Base-by-base conservation (phyloP, 139 green algal genomes). In the Tetradesmus obliquus region DNA sequence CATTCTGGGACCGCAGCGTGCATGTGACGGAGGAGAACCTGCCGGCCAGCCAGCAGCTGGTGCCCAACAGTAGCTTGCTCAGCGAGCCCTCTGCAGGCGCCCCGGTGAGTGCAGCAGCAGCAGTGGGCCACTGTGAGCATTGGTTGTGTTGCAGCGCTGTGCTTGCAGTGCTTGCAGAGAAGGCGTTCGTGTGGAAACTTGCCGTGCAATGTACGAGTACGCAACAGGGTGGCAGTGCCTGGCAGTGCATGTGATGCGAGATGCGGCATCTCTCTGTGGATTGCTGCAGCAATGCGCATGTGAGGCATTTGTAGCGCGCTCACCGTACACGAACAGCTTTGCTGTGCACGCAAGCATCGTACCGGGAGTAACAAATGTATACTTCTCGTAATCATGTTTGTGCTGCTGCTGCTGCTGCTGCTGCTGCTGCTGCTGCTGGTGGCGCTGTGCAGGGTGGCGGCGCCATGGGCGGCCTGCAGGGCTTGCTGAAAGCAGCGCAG, bases 1-100 rank as follows among this genome's bases (percentile, higher is more conserved):
- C 90, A 2, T 96, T 96, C 86, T 96, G 91, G 90, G 94, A 96
- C 86, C 90, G 92, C 53, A 84, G 55, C n/a, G 93, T 96, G 45
- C 55, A 89, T 86, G 90, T 95, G 58, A 93, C 93, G 9, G 85
- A 92, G 55, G 86, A 91, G 9, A 87, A 87, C 19, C 82, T 92
- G 62, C 45, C 82, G 2, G 58, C 22, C 12, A 88, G 45, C 51
- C 81, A 88, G 80, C 89, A 88, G 58, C 80, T 92, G 81, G 88
- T 92, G 80, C 88, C 88, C 6, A 92, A 92, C 80, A 88, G 60
- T 60, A 84, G 53, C 19, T 55, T 88, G 9, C 19, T 71, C n/a
- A n/a, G 20, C 20, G 45, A 60, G 20, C 22, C 3, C 20, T 19
- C 19, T 57, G 5, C 22, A 53, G 5, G 87, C 66, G 51, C 22